Base-by-base conservation (phyloP, 768 basidiomycete genomes). In the Sarcomyxa edulis region DNA sequence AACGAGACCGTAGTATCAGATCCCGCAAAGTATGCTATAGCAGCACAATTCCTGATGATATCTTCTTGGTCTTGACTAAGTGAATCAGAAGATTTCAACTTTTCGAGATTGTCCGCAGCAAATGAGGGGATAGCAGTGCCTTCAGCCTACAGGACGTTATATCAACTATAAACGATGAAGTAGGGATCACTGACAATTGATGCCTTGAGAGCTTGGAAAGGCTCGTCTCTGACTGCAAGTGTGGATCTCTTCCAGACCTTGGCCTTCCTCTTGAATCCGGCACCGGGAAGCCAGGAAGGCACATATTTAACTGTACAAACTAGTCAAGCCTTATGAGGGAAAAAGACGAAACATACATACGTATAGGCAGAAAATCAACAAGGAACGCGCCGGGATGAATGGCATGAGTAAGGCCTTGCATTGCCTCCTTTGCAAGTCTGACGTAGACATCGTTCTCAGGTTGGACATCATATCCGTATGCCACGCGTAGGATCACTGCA, bases 391-490 rank as follows among this genome's bases (percentile, higher is more conserved):
- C 67, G 22, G 60, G 56, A 44, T 64, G 59, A 9, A 60, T 59
- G 4, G 61, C 59, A 24, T 50, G 50, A 9, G 49, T 2, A n/a
- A 62, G 4, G 9, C 44, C 39, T 6, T 31, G 21, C 39, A 58
- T 46, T 11, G 48, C 48, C 6, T 48, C 46, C 6, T 61, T 45
- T 1, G 54, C 58, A 24, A 60, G 37, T 9, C 39, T 44, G 14
- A 68, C 46, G 39, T 68, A 61, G 11, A 54, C 61, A 37, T 73
- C 70, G 0, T 64, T 44, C 16, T 45, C 52, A 1, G 58, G 45
- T 40, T 58, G 41, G 10, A 64, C 55, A 11, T 61, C 48, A 40
- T 69, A 66, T 1, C 70, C 71, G 28, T 74, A 71, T 0, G 57
- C 50, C 7, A 67, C 48, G 23, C 57, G 59, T 35, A 73, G 51